Conservation (phyloP, 257 asterid species). For the Jasminum sambac region DNA sequence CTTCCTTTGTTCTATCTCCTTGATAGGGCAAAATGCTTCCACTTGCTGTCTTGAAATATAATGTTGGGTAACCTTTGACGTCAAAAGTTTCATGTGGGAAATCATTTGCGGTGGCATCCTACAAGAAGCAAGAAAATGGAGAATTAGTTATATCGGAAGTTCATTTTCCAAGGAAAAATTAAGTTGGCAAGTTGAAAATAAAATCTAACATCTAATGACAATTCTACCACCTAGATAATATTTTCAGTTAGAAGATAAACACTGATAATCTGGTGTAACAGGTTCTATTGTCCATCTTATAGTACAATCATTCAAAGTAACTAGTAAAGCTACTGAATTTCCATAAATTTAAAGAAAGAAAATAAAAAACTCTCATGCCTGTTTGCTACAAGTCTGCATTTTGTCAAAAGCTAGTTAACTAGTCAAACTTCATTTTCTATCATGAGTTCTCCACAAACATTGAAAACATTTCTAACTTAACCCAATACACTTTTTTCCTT, state of each 20-base stretch:
- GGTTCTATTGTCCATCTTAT: neutral
- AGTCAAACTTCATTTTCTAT: too few species aligned
- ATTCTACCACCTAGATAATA: too few species aligned
- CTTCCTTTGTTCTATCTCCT: constrained; percentile 76
- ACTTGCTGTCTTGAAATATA: constrained; percentile 70
- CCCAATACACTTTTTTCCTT: too few species aligned
- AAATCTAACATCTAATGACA: too few species aligned
- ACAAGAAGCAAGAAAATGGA: constrained; percentile 20
- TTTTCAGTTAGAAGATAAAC: neutral
- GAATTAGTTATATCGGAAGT: constrained; percentile 8
- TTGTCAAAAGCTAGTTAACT: too few species aligned
- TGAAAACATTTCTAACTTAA: too few species aligned
- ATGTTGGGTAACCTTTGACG: constrained; percentile 78
- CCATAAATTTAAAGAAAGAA: neutral
- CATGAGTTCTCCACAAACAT: too few species aligned
- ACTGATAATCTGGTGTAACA: neutral
- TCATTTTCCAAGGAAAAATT: neutral
- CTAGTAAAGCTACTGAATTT: neutral
- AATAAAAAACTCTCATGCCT: too few species aligned
- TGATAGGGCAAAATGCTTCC: constrained; percentile 60
- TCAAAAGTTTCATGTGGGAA: constrained; percentile 53
- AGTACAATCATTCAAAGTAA: neutral
- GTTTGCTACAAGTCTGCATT: too few species aligned
- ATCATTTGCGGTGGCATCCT: constrained; percentile 94
- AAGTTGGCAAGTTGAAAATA: neutral